Evolutionary conservation across 148 eudicot species (phyloP).

Genomic region (Vaccinium darrowii): DNA sequence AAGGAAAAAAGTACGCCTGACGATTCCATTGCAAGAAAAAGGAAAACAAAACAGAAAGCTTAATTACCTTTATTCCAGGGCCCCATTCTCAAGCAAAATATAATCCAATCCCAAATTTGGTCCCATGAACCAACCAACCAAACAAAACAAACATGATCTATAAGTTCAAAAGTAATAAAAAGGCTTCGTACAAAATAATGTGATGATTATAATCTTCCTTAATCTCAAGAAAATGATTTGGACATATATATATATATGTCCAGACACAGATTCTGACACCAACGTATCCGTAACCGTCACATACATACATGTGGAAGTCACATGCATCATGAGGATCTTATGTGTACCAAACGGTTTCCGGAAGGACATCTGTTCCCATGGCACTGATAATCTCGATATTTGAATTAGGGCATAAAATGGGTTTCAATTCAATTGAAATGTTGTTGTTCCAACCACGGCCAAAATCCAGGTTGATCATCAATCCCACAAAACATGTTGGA

Average conservation of each 20-base stretch:
- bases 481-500: constrained; percentile 74
- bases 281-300: background rate
- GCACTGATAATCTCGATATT: too few species aligned
- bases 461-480: constrained; percentile 81
- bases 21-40: constrained; percentile 17
- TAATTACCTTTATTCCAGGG: background rate
- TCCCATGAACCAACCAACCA: too few species aligned
- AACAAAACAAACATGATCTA: background rate
- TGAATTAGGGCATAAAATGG: background rate
- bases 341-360: background rate
- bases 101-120: background rate
- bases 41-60: background rate
- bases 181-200: background rate
- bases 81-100: background rate
- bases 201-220: background rate
- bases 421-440: constrained; percentile 51
- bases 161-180: background rate
- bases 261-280: background rate
- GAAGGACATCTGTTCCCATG: background rate
- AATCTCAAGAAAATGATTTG: background rate
- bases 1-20: too few species aligned
- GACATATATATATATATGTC: background rate
- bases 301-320: background rate
- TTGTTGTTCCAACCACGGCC: constrained; percentile 96
- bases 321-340: background rate